Base-by-base conservation (phyloP, 108 stramenopile genomes). In the Mediolabrus comicus region DNA sequence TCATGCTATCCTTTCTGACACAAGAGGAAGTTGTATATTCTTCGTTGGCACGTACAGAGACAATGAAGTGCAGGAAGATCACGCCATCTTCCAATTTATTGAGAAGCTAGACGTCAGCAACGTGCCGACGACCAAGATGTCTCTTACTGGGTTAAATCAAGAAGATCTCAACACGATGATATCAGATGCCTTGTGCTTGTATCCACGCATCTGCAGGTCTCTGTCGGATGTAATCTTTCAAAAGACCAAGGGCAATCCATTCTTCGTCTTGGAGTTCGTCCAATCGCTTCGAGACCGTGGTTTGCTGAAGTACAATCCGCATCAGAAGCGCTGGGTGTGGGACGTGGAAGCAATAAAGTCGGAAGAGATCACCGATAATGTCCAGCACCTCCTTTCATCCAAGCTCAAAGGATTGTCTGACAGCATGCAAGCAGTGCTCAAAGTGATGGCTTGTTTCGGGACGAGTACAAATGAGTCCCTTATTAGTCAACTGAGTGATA, bases 391-490 rank as follows among this genome's bases (percentile, higher is more conserved):
- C 4, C 54, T 86, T 11, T 28, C 62, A 11, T 9, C 53, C 16
- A 77, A 76, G 25, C 77, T 86, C 82, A 59, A 17, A 2, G 14
- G 33, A 6, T 54, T 86, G 0, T 29, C 52, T 3, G 9, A 59
- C 8, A 16, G 53, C 11, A 66, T 71, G 1, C 69, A 75, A 53
- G 11, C 14, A 16, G 55, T 62, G 7, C 30, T 80, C n/a, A 75
- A 65, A 29, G 39, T 75, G 27, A 69, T 63, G n/a, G 27, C 79
- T 14, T 80, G 79, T 38, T 71, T 80, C 59, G 79, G 79, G 11
- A 63, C 38, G 24, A 67, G 74, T 38, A 61, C 74, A 0, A 29
- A 62, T 27, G 46, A 55, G 46, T 13, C 11, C 8, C 17, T 55
- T n/a, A 53, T 68, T 29, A 51, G 10, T 14, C 3, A 24, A 17